phyloP scores from a whole-genome alignment of 805 yeast genomes.

The Wickerhamiella musiphila region DNA sequence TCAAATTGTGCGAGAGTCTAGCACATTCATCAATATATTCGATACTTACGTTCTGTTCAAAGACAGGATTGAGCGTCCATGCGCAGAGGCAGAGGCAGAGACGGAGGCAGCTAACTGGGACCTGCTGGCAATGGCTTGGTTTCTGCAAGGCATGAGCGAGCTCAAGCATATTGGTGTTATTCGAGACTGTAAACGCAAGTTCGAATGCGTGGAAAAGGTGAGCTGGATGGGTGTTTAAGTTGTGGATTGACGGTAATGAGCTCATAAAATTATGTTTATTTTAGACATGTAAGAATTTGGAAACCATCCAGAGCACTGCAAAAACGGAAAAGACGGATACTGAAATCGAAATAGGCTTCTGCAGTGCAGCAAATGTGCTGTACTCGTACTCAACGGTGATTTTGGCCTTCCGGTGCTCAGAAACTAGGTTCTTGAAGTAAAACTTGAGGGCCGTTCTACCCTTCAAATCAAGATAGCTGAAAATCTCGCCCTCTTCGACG shows the following conservation, averaged over 20 bases:
- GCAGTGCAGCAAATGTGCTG: constrained; percentile 32
- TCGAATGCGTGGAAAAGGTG: constrained; percentile 51
- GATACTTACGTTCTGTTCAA: constrained; percentile 51
- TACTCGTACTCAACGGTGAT: constrained; percentile 48
- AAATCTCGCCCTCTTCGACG: constrained; percentile 18
- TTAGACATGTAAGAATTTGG: too few species aligned
- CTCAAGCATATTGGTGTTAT: constrained; percentile 52
- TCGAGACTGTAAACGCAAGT: constrained; percentile 38
- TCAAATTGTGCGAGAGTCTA: constrained; percentile 64
- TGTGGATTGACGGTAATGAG: too few species aligned
- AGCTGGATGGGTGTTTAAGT: constrained; percentile 47
- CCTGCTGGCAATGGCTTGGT: constrained; percentile 47
- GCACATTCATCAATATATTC: constrained; percentile 43
- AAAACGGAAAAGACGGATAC: constrained; percentile 40
- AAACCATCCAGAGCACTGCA: constrained; percentile 32
- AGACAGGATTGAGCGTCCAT: constrained; percentile 13
- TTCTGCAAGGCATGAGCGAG: constrained; percentile 57
- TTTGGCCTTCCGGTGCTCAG: constrained; percentile 41
- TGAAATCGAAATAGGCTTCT: constrained; percentile 37
- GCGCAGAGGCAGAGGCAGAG: too few species aligned
- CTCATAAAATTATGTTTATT: too few species aligned
- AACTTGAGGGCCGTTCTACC: constrained; percentile 69
- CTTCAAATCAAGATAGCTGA: constrained; percentile 39
- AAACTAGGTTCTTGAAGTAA: constrained; percentile 43
- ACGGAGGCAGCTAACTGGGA: constrained; percentile 34